Conservation (phyloP, 345 rosid species). For the Limnanthes douglasii region DNA sequence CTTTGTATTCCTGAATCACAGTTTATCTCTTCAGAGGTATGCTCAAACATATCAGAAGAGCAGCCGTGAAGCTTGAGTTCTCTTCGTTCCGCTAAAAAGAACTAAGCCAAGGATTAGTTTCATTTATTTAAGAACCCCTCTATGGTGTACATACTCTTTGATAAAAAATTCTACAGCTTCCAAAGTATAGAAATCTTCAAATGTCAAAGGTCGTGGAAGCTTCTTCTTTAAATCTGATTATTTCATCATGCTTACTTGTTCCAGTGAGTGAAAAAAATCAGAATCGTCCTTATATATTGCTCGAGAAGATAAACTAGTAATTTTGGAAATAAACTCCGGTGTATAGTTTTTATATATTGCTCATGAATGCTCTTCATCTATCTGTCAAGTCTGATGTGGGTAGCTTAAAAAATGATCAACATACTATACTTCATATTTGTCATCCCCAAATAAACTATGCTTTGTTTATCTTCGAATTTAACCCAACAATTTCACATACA, state of each 20-base stretch:
- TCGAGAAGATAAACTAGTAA: slow-evolving; percentile 53
- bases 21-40: slow-evolving; percentile 59
- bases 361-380: too few relatives aligned
- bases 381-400: too few relatives aligned
- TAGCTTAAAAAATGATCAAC: too few relatives aligned
- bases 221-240: slow-evolving; percentile 45
- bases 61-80: slow-evolving; percentile 13
- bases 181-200: slow-evolving; percentile 52
- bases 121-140: slow-evolving; percentile 41
- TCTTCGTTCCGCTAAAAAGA: slow-evolving; percentile 24
- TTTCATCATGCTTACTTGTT: slow-evolving; percentile 42
- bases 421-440: too few relatives aligned
- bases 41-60: slow-evolving; percentile 24
- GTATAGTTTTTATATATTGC: too few relatives aligned
- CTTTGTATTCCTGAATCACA: slow-evolving; percentile 70
- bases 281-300: slow-evolving; percentile 60
- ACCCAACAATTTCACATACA: too few relatives aligned
- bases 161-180: slow-evolving; percentile 68
- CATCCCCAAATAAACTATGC: too few relatives aligned
- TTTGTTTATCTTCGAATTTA: too few relatives aligned
- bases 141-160: slow-evolving; percentile 45
- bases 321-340: slow-evolving; percentile 60
- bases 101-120: slow-evolving; percentile 34
- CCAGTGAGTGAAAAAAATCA: slow-evolving; percentile 66
- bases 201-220: slow-evolving; percentile 67